Base-by-base conservation (phyloP, 192 early-diverging fungal species). In the Funneliformis geosporum region DNA sequence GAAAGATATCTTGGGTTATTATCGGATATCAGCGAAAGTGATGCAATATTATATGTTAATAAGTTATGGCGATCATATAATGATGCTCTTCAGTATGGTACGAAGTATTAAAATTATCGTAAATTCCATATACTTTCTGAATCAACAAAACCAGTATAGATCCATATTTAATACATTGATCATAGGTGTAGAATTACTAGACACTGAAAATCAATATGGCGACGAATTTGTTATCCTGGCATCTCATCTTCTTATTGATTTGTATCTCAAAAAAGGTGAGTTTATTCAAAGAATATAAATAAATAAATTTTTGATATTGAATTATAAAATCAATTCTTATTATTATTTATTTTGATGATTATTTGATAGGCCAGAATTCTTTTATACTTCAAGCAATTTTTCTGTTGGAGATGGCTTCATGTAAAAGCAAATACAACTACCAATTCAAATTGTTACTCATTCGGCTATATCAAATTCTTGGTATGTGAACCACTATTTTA, bases 371-470 rank as follows among this genome's bases (percentile, higher is more conserved):
- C 21, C 75, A 80, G 2, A 76, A 89, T 33, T 72, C 81, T 39
- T 80, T 75, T 40, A 40, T 85, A 8, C 60, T 89, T 55, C 86
- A 85, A 61, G 88, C 92, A 0, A 82, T 92, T 7, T 83, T 88
- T 14, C 75, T 98, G 9, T 80, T 98, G 50, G 96, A 97, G 82
- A 85, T 85, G 9, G 95, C 93, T 0, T 83, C 96, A 40, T 81
- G 80, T 55, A 90, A 89, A 46, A 96, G 94, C 87, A 90, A 88
- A 61, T 87, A 90, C 84, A 95, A 93, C 81, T 96, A 92, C 80
- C 90, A 95, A 81, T 92, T 98, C 73, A 96, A 94, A 82, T 88
- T 98, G 25, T 84, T 93, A n/a, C 87, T 96, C 25, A 91, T 96
- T 55, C 92, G 95, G 27, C 72, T 99, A 8, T 97, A 97, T 78